Evolutionary conservation across 2,329 filamentous ascomycete genomes (phyloP).

Genomic region (Penicillium hesseltinei): DNA sequence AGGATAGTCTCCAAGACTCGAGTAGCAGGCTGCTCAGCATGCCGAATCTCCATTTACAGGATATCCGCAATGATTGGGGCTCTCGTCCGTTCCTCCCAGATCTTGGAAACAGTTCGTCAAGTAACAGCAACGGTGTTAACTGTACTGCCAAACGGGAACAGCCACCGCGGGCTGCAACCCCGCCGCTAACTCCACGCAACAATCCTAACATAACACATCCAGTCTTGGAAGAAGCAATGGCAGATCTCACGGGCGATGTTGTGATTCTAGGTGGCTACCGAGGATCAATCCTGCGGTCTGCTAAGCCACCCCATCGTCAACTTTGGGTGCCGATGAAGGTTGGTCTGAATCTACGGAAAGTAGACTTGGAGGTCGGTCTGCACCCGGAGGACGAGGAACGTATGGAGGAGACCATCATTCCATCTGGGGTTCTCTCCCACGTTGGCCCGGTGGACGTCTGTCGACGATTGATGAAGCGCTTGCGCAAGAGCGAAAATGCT

Average conservation of each 20-base stretch:
- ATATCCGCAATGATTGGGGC: constrained; percentile 38
- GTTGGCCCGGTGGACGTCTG: constrained; percentile 91
- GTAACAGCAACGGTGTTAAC: constrained; percentile 7
- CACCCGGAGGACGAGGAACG: constrained; percentile 76
- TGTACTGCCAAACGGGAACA: constrained; percentile 12
- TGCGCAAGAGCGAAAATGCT: constrained; percentile 72
- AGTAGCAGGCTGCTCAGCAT: constrained; percentile 63
- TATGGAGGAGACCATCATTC: constrained; percentile 79
- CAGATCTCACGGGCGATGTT: constrained; percentile 74
- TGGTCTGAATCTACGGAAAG: constrained; percentile 85
- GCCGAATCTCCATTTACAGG: constrained; percentile 44
- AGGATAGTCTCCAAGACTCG: constrained; percentile 81
- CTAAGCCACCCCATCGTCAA: constrained; percentile 77
- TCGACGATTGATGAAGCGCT: constrained; percentile 72
- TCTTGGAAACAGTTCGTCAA: constrained; percentile 17
- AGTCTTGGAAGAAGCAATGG: constrained; percentile 60
- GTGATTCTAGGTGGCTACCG: constrained; percentile 88
- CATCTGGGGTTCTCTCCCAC: constrained; percentile 85
- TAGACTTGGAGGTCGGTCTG: constrained; percentile 83
- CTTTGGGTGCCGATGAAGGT: constrained; percentile 94
- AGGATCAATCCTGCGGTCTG: constrained; percentile 83
- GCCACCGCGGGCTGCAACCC: constrained; percentile 4
- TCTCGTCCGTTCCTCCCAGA: constrained; percentile 36
- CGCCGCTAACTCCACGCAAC: constrained; percentile 21
- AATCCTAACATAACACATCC: constrained; percentile 35